Conservation (phyloP, 371 early-diverging fungal species). For the Actinomucor elegans region DNA sequence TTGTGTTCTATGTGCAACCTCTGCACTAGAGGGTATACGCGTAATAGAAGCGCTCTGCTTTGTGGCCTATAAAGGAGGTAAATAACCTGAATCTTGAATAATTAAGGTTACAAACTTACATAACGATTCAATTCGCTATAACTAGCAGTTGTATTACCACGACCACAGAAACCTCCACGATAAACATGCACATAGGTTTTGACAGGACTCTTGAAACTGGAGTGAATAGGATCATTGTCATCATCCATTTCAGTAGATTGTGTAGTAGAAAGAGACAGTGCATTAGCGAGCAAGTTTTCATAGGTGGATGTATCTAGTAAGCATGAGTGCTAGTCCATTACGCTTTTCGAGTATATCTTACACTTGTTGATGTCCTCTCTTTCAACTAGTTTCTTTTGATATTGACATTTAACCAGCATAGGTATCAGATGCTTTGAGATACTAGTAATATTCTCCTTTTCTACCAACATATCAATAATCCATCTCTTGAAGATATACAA, state of each 20-base stretch:
- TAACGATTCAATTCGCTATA: conserved; percentile 87
- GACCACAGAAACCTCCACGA: conserved; percentile 61
- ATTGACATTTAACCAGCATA: conserved; percentile 76
- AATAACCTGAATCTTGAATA: background rate
- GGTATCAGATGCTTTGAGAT: conserved; percentile 86
- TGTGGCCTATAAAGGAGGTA: conserved; percentile 38
- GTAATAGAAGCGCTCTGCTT: conserved; percentile 57
- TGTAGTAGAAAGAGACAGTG: conserved; percentile 50
- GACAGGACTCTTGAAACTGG: conserved; percentile 48
- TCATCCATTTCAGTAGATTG: conserved; percentile 35
- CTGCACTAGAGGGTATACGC: conserved; percentile 64
- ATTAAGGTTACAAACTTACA: conserved; percentile 59
- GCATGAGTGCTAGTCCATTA: background rate
- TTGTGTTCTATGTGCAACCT: conserved; percentile 67
- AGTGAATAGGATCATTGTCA: conserved; percentile 25
- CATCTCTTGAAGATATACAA: conserved; percentile 88
- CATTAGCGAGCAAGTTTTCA: conserved; percentile 37
- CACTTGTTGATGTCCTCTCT: conserved; percentile 68
- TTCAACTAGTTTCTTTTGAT: conserved; percentile 66
- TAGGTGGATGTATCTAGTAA: conserved; percentile 36
- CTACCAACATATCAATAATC: conserved; percentile 80
- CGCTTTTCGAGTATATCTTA: conserved; percentile 24
- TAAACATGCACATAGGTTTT: conserved; percentile 46
- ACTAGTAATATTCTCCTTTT: conserved; percentile 70
- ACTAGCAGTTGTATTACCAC: conserved; percentile 80